These are phyloP conservation scores for Lactarius evosmus DNA, from an alignment of 768 basidiomycete species.

Conservation along the genomic window DNA sequence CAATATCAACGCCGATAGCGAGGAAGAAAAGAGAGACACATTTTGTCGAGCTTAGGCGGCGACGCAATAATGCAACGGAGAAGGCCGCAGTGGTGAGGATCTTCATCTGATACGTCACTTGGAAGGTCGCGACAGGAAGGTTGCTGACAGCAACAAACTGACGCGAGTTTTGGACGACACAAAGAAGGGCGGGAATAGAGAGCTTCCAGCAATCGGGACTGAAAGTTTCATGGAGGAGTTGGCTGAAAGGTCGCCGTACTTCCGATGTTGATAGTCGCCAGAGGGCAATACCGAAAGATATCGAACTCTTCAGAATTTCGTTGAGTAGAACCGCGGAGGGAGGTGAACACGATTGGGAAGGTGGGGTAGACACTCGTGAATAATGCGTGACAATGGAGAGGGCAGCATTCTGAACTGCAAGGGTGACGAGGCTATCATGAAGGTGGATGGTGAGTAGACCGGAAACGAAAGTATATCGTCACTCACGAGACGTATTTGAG, in stretches of 20 bases:
- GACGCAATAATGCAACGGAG: conserved; percentile 80
- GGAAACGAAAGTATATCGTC: neutral
- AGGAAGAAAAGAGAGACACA: conserved; percentile 88
- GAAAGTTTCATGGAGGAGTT: conserved; percentile 71
- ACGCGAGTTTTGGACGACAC: conserved; percentile 93
- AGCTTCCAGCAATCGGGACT: conserved; percentile 96
- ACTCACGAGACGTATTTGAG: conserved; percentile 81
- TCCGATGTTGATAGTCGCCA: conserved; percentile 40
- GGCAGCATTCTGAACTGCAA: conserved; percentile 93
- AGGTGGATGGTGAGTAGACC: conserved; percentile 14
- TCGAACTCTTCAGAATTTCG: conserved; percentile 89
- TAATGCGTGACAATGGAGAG: conserved; percentile 98
- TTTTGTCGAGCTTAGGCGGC: conserved; percentile 64
- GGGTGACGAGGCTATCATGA: conserved; percentile 61
- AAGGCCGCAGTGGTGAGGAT: conserved; percentile 95
- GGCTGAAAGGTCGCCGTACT: conserved; percentile 42
- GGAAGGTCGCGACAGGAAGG: conserved; percentile 94
- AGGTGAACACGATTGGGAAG: conserved; percentile 82
- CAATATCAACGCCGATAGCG: conserved; percentile 89
- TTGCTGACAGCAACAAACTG: conserved; percentile 97
- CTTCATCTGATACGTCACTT: conserved; percentile 98
- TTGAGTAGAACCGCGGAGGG: conserved; percentile 92
- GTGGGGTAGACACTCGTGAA: conserved; percentile 84
- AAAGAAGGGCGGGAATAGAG: conserved; percentile 92
- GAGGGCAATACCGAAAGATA: conserved; percentile 82